A percentile compares a stretch with the other conserved stretches of the same genome.
These are phyloP conservation scores for Monosporascus sp. DNA, from an alignment of 2,329 filamentous ascomycete genomes.

Conservation along the genomic window DNA sequence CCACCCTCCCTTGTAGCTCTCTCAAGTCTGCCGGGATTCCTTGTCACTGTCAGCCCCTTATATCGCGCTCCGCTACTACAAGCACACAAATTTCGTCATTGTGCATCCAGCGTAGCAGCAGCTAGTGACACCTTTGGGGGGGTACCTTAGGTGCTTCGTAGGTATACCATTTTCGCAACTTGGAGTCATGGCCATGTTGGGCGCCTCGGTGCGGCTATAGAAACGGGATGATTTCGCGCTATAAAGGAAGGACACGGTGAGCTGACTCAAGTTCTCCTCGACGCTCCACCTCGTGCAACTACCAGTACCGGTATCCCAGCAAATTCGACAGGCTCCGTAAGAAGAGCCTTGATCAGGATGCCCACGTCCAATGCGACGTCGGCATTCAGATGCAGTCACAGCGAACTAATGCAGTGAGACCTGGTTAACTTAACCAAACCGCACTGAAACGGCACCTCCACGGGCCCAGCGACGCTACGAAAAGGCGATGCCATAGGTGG, in stretches of 20 bases:
- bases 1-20: background rate
- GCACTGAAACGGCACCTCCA: background rate
- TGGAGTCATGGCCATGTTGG: background rate
- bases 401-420: background rate
- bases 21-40: background rate
- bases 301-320: background rate
- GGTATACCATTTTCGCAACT: background rate
- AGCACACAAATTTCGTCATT: background rate
- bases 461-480: background rate
- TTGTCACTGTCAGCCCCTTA: background rate
- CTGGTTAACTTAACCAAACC: background rate
- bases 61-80: background rate
- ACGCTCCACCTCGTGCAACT: background rate
- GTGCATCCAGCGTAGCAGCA: background rate
- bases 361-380: background rate
- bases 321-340: background rate
- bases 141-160: background rate
- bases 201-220: too few species aligned
- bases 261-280: background rate
- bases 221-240: too few species aligned
- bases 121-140: background rate
- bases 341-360: background rate
- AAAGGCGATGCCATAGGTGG: background rate
- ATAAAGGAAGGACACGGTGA: too few species aligned
- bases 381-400: background rate